These are phyloP conservation scores for Tympanopsis confertula DNA, from an alignment of 2,329 filamentous ascomycete genomes.

Conservation along the genomic window DNA sequence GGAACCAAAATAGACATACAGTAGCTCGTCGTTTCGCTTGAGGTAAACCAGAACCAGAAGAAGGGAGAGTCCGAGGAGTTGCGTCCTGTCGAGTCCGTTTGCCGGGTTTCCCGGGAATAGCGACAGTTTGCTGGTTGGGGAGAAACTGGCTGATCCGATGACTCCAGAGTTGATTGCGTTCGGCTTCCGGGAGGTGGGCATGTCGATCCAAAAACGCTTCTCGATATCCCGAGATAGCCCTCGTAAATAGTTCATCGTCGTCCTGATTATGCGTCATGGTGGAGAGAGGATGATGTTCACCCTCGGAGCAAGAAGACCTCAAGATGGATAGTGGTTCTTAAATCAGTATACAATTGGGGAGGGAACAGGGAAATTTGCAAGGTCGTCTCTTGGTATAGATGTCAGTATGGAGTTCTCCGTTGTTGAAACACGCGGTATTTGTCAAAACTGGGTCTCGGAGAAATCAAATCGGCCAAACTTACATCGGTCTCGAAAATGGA, in stretches of 20 bases:
- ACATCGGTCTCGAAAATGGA: no score
- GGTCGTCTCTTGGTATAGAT: no score
- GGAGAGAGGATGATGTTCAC: no score
- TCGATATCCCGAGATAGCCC: slow-evolving; percentile 1
- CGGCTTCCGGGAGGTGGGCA: not conserved
- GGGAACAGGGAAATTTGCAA: no score
- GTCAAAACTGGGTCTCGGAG: no score
- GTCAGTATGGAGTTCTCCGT: no score
- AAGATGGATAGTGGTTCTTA: no score
- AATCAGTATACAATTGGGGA: no score
- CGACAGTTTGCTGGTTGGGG: not conserved
- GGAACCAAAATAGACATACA: slow-evolving; percentile 26
- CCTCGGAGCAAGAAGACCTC: no score
- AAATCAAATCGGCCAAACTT: no score
- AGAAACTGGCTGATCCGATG: not conserved
- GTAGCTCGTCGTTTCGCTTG: slow-evolving; percentile 28
- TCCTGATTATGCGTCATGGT: not conserved
- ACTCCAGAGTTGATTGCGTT: not conserved
- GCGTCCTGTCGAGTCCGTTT: slow-evolving; percentile 1
- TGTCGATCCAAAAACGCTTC: not conserved
- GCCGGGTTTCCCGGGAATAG: not conserved
- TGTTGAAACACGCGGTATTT: no score
- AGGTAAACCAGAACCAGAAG: slow-evolving; percentile 19
- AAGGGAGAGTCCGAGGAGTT: slow-evolving; percentile 1
- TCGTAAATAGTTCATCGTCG: not conserved